Conservation (phyloP, 1,284 basidiomycete species). For the Malassezia sympodialis region DNA sequence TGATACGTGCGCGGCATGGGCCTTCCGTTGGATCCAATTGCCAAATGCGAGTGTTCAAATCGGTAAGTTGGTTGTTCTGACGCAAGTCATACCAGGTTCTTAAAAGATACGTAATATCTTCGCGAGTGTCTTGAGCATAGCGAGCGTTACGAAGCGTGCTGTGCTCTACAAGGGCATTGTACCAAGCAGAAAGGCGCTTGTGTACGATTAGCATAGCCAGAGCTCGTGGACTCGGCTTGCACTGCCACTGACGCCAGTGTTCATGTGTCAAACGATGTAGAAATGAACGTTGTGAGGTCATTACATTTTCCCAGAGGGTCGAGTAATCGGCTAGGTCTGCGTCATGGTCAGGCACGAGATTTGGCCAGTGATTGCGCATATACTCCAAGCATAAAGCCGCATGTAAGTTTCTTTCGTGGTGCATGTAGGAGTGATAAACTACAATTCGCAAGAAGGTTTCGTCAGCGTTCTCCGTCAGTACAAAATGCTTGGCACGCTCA, state of each 20-base stretch:
- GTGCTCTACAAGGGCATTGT: conserved; percentile 22
- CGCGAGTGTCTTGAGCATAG: conserved; percentile 31
- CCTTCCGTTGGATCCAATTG: conserved; percentile 44
- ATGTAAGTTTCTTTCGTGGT: not conserved
- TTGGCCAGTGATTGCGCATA: not conserved
- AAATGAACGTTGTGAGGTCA: not conserved
- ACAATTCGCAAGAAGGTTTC: conserved; percentile 28
- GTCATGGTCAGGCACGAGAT: not conserved
- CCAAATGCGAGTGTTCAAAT: conserved; percentile 14
- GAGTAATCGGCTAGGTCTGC: not conserved
- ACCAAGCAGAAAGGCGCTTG: conserved; percentile 30
- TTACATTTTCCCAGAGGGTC: not conserved
- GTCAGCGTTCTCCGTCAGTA: conserved; percentile 13
- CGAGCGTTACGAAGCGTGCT: conserved; percentile 23
- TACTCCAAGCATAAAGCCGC: not conserved
- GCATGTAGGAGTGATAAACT: conserved; percentile 17
- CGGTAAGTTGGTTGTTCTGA: not conserved
- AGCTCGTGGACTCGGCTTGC: not conserved
- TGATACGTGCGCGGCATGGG: conserved; percentile 35
- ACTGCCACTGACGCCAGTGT: conserved; percentile 15
- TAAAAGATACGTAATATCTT: conserved; percentile 13
- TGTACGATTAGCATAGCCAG: conserved; percentile 18
- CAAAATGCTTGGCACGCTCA: not conserved
- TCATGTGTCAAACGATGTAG: conserved; percentile 17
- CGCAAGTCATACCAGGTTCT: conserved; percentile 3